phyloP scores from a whole-genome alignment of 1,139 yeast genomes.

The Arxiozyma bovina region DNA sequence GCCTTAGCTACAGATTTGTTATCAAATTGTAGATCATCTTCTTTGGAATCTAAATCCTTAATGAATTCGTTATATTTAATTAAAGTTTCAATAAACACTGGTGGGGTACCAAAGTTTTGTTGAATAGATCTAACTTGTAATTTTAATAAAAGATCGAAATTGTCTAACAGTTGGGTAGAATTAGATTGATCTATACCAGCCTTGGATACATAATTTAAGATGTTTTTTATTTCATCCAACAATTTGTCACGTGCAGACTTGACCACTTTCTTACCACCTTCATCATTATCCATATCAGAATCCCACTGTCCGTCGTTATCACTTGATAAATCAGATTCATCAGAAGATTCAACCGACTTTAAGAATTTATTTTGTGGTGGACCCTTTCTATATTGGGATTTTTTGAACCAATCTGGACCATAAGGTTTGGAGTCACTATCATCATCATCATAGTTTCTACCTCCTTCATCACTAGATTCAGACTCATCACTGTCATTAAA shows the following conservation, averaged over 20 bases:
- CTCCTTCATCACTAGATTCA: conserved; percentile 26
- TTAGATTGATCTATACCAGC: conserved; percentile 52
- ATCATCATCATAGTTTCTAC: conserved; percentile 42
- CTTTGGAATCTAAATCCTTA: conserved; percentile 45
- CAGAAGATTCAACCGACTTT: conserved; percentile 30
- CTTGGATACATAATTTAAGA: not conserved
- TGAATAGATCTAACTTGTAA: conserved; percentile 60
- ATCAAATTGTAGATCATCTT: conserved; percentile 48
- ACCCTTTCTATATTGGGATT: conserved; percentile 34
- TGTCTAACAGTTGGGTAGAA: conserved; percentile 55
- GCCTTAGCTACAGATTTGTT: conserved; percentile 83
- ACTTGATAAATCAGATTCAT: conserved; percentile 25
- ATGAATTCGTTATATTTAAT: conserved; percentile 68
- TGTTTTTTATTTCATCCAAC: conserved; percentile 58
- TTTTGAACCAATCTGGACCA: conserved; percentile 35
- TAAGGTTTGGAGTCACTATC: conserved; percentile 35
- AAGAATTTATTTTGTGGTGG: conserved; percentile 28
- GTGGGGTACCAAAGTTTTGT: conserved; percentile 67
- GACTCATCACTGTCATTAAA: conserved; percentile 24
- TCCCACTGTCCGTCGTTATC: conserved; percentile 22
- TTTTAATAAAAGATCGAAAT: conserved; percentile 71
- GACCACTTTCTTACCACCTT: conserved; percentile 66
- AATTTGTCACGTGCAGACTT: conserved; percentile 90
- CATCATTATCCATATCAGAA: conserved; percentile 37
- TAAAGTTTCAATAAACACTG: conserved; percentile 57